Evolutionary conservation across 192 early-diverging fungal genomes (phyloP), one percentile per base, ranked within the genome.

Genomic region (Chytriomyces sp.): DNA sequence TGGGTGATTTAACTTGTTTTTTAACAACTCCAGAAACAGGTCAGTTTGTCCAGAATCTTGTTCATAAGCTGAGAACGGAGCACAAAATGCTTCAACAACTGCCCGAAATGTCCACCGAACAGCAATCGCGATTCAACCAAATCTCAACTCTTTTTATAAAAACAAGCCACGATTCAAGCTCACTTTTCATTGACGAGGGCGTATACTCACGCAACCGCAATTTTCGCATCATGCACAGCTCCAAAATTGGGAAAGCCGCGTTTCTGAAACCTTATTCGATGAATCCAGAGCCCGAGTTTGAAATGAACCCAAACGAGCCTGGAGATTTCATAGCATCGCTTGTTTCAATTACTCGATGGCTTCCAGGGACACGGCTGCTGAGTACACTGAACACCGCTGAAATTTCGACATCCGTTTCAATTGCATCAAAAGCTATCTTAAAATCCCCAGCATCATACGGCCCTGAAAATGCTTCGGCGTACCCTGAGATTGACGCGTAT

Each of bases 171-270:
- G 28, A 20, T 9, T 18, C 61, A 61, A 45, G 13, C 5, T 35
- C 35, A 35, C 6, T 70, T 11, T 80, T 80, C 53, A 65, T 79
- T 9, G 77, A 81, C 65, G 26, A 45, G 6, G 69, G 81, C 44
- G 81, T 82, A 5, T 82, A 82, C 46, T 72, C 79, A n/a, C 48
- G 63, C 7, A 82, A 82, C 61, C 69, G 81, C 50, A 82, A 82
- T 69, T 82, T 82, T 57, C 75, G 81, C 20, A 9, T 81, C 13
- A 7, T 44, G 5, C 49, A 48, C 5, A 76, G 72, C 5, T 48
- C 59, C 50, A 82, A 82, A 60, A 82, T 82, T 71, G 78, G 77
- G 13, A 82, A 82, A 59, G 5, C 5, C 13, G 44, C 50, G n/a
- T 24, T 49, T n/a, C 45, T 81, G 78, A 13, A 43, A 13, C 78